These are phyloP conservation scores for Solanum medicagineum DNA, from an alignment of 257 asterid species.

Conservation along the genomic window DNA sequence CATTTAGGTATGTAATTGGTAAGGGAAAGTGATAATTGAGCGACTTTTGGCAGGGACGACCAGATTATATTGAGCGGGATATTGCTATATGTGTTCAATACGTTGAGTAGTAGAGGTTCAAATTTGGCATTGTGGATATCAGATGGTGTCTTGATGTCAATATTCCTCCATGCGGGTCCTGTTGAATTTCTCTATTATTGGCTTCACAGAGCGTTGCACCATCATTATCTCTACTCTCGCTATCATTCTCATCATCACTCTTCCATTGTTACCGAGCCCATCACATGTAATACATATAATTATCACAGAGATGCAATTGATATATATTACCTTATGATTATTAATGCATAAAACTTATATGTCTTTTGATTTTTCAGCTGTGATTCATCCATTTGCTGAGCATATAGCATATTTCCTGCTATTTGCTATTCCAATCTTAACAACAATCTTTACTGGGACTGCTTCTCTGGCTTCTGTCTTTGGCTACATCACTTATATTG, in stretches of 20 bases:
- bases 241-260: conserved; percentile 3
- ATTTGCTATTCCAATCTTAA: conserved; percentile 46
- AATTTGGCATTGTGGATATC: not conserved
- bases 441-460: conserved; percentile 28
- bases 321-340: too few relatives aligned
- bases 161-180: not conserved
- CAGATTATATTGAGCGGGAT: not conserved
- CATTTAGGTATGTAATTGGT: too few relatives aligned
- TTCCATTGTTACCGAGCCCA: not conserved
- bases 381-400: conserved; percentile 88
- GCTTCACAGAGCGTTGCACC: not conserved
- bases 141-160: not conserved
- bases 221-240: not conserved
- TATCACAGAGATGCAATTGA: not conserved
- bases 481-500: conserved; percentile 3
- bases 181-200: not conserved
- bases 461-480: not conserved
- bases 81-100: not conserved
- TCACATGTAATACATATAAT: not conserved
- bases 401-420: conserved; percentile 56
- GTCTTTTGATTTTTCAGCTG: conserved; percentile 34
- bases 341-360: not conserved
- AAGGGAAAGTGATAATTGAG: not conserved
- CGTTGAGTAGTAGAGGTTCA: not conserved
- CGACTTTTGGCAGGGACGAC: not conserved